Evolutionary conservation across 176 grass and related monocot genomes (phyloP), one percentile per base, ranked within the genome.

Genomic region (Ampelocalamus luodianensis): DNA sequence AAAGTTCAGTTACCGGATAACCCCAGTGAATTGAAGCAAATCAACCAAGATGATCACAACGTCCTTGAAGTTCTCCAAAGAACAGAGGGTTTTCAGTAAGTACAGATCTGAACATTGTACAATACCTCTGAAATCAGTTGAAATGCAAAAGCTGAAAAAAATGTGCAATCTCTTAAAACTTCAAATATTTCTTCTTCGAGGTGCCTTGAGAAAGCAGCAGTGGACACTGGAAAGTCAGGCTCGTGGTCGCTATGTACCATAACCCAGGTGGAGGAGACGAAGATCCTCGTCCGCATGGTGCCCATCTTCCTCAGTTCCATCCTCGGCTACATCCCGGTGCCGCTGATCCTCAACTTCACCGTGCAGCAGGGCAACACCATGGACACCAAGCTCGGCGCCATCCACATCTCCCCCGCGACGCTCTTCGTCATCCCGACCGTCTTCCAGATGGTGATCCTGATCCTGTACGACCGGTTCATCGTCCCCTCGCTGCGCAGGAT

Each of bases 281-380:
- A 97, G 79, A 93, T 91, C 45, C 49, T 97, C 18, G 67, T 95
- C 27, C 78, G 87, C 17, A 95, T 97, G 92, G 61, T 91, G 45
- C 95, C 95, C 46, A 88, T 97, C 59, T 94, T 95, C 83, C 69
- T 97, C 12, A 97, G 87, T 36, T 38, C 95, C 5, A 18, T 93
- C 14, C 63, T 95, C 0, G 89, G 92, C 0, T 90, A 88, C 72
- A 82, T 94, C 15, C 92, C 91, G 50, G 86, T 86, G 51, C 77
- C 82, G 0, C 79, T 93, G 1, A 79, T 95, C 64, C 78, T 97
- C 59, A 97, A 83, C 29, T 76, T 97, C 51, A 91, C 95, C 0
- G 91, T 97, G 63, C 90, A 97, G 84, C 95, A 97, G 88, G 95
- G 95, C 4, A 91, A 76, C 34, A 97, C 92, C 48, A 97, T 97